Base-by-base conservation (phyloP, 2,329 filamentous ascomycete genomes). In the Escovopsis sp. region DNA sequence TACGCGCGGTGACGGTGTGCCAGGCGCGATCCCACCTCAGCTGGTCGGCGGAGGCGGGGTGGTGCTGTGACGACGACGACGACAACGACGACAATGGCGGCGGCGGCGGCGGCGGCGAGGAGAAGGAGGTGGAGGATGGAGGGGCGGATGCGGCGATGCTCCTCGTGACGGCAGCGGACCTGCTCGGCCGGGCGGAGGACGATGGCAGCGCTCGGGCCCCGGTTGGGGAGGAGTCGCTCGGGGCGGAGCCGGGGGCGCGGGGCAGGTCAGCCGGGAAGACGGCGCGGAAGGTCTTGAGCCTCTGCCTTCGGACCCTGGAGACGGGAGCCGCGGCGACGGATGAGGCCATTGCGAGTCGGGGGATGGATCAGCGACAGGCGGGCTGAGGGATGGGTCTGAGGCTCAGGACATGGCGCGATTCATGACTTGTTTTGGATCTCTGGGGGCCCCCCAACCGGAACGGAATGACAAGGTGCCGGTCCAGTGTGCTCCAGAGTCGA, bases 11-110 rank as follows among this genome's bases (percentile, higher is more conserved):
- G 45, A 79, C 74, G 25, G 65, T 59, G 52, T 76, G 71, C 77
- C 77, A 81, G 44, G 76, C 73, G 46, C 70, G 63, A 52, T 79
- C 74, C 66, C 70, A 78, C 47, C 65, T 66, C 41, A 68, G 63
- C 57, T 79, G 76, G 48, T 76, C 67, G 45, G 44, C 36, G 40
- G 39, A 30, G 38, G 30, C 20, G 35, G 20, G 14, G 46, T 30
- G 47, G 39, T 29, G 43, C 30, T 44, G 43, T 12, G 31, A 16
- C n/a, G 42, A 31, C 32, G n/a, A n/a, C n/a, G n/a, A n/a, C n/a
- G n/a, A n/a, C n/a, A n/a, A n/a, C n/a, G n/a, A n/a, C n/a, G n/a
- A n/a, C n/a, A n/a, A n/a, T n/a, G n/a, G n/a, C n/a, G 42, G 43
- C 38, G 14, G 39, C 33, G 29, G 32, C 16, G 5, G 43, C 36